Evolutionary conservation across 2,329 filamentous ascomycete species (phyloP).

Genomic region (Alternaria panax): DNA sequence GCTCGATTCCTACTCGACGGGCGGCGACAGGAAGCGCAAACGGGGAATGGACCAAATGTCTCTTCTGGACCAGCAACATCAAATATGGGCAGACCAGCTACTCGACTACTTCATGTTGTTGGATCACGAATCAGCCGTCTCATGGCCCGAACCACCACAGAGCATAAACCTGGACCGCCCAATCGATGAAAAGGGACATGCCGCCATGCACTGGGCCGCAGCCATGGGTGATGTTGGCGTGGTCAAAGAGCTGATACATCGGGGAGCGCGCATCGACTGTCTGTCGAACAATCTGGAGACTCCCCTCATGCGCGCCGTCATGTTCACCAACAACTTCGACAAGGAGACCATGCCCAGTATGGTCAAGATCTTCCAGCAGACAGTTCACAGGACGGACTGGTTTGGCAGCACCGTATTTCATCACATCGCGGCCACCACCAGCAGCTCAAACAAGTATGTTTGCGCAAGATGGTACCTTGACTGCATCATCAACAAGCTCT

Average conservation of each 20-base stretch:
- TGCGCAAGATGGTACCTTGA: constrained; percentile 95
- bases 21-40: constrained; percentile 74
- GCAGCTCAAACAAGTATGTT: constrained; percentile 83
- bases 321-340: constrained; percentile 97
- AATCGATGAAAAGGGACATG: constrained; percentile 94
- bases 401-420: constrained; percentile 90
- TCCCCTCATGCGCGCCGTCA: constrained; percentile 89
- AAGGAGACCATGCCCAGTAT: constrained; percentile 88
- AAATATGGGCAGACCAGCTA: constrained; percentile 89
- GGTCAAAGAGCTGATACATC: constrained; percentile 83
- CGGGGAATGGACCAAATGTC: constrained; percentile 71
- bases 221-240: constrained; percentile 97
- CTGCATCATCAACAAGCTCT: constrained; percentile 84
- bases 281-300: constrained; percentile 75
- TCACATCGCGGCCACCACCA: constrained; percentile 88
- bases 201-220: constrained; percentile 94
- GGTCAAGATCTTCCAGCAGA: constrained; percentile 82
- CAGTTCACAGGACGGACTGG: constrained; percentile 79
- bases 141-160: constrained; percentile 77
- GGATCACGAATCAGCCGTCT: constrained; percentile 75
- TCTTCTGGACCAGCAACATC: constrained; percentile 80
- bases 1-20: constrained; percentile 66
- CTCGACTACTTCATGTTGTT: constrained; percentile 95
- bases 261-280: constrained; percentile 76
- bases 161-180: constrained; percentile 88